Evolutionary conservation across 164 flowering plant genomes (phyloP).

Genomic region (Macadamia tetraphylla): DNA sequence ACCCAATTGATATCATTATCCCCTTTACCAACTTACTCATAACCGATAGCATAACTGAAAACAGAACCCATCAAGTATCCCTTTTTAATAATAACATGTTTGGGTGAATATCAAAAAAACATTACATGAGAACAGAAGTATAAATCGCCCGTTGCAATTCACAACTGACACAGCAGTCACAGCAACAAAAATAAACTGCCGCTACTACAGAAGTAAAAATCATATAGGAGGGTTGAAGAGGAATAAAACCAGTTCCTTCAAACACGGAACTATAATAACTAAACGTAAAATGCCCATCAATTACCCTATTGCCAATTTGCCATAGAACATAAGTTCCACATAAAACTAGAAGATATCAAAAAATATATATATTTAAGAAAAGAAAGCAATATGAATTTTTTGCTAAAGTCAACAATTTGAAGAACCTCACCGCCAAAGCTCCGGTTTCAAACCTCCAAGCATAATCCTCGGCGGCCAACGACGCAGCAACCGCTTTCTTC

Average conservation of each 20-base stretch:
- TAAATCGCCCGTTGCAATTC: not conserved
- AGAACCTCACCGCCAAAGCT: constrained; percentile 34
- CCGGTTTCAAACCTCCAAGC: constrained; percentile 79
- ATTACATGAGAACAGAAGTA: not conserved
- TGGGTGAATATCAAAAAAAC: not conserved
- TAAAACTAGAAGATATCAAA: too few species aligned
- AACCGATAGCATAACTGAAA: not conserved
- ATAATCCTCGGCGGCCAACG: constrained; percentile 72
- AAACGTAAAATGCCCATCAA: not conserved
- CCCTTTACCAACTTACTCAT: not conserved
- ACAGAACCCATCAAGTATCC: not conserved
- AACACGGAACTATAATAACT: not conserved
- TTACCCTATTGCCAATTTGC: too few species aligned
- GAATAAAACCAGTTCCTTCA: not conserved
- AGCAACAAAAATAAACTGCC: not conserved
- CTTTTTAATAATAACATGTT: not conserved
- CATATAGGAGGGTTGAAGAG: not conserved
- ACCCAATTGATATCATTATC: not conserved
- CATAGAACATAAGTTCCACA: too few species aligned
- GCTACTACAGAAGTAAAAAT: too few species aligned
- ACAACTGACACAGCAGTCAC: not conserved
- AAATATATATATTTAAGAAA: too few species aligned
- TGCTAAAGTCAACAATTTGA: not conserved
- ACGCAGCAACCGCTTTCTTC: constrained; percentile 63
- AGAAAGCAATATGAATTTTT: not conserved